Base-by-base conservation (phyloP, 176 grass and related monocot species). In the Carex kokanica region DNA sequence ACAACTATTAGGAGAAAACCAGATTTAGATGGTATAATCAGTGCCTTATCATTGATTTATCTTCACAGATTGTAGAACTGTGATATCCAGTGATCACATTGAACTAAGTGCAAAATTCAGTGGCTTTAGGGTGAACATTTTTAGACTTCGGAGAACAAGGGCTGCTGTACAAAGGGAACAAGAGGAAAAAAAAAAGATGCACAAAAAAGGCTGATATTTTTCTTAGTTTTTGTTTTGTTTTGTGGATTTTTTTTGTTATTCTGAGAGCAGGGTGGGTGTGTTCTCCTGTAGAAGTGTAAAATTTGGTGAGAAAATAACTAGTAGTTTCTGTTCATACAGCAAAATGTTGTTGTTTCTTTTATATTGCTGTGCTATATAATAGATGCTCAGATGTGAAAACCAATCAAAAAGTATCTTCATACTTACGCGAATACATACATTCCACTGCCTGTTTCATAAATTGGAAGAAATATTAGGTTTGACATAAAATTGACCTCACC, bases 261-360 rank as follows among this genome's bases (percentile, higher is more conserved):
- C 23, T 16, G 5, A 77, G 80, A 82, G 60, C 60, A 31, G 67
- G 36, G 47, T 41, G 7, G 34, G 13, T 59, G 47, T 88, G 68
- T 81, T 80, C 18, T 72, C 62, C 83, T 86, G 82, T 86, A 84
- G 87, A 32, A 24, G 84, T 54, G 83, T 77, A 15, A 11, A 86
- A 90, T 82, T 85, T 60, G 79, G 58, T 71, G 23, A 79, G 60
- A 43, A 43, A 60, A 84, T 60, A 66, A 84, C 56, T 87, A 90
- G 83, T 94, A 86, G 83, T 66, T 74, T 83, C 62, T 91, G 87
- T 90, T 78, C 27, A 91, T 91, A 89, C 83, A 64, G 18, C 74
- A 82, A 89, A 89, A 74, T 74, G 78, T 38, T 85, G 78, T 55
- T 70, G 17, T 74, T 41, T 71, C 31, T 69, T n/a, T 40, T 69